A percentile compares a stretch with the other conserved stretches of the same genome.
These are phyloP conservation scores for Dunaliella sp. DNA, from an alignment of 139 green algal genomes.

Conservation along the genomic window DNA sequence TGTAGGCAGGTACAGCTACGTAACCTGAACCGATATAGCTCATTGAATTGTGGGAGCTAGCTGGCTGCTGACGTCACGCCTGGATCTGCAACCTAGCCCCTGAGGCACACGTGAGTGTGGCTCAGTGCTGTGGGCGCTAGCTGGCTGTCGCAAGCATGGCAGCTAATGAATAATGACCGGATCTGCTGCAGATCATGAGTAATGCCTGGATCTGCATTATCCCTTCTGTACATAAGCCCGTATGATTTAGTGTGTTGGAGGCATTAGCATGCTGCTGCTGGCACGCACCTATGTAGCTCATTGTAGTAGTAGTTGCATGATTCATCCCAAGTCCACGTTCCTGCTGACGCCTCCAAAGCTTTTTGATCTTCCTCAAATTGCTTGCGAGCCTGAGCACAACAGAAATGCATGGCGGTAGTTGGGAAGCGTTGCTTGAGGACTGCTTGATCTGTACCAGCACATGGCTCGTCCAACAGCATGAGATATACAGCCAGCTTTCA, in stretches of 20 bases:
- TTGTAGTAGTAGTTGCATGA: slow-evolving; percentile 72
- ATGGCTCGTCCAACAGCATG: too few species aligned
- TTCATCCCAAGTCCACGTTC: slow-evolving; percentile 41
- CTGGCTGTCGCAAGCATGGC: not conserved
- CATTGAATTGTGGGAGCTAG: too few species aligned
- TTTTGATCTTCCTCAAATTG: slow-evolving; percentile 24
- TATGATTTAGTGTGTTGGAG: not conserved
- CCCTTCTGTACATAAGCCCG: not conserved
- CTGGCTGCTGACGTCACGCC: too few species aligned
- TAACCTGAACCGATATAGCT: too few species aligned
- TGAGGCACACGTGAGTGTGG: not conserved
- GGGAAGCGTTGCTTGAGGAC: too few species aligned
- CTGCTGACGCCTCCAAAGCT: slow-evolving; percentile 28
- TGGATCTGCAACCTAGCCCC: too few species aligned
- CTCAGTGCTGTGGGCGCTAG: not conserved
- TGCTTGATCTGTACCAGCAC: too few species aligned
- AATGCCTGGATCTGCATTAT: not conserved
- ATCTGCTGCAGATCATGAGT: not conserved
- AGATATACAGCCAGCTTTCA: too few species aligned
- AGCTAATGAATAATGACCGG: not conserved
- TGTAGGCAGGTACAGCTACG: too few species aligned
- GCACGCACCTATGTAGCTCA: slow-evolving; percentile 37
- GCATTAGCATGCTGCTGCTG: not conserved
- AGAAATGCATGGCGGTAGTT: too few species aligned
- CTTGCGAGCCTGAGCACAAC: slow-evolving; percentile 22